Percentiles rank a stretch among this genome's conserved stretches.
phyloP scores from a whole-genome alignment of 495 filamentous ascomycete genomes.

The Astrothelium macrocarpum region DNA sequence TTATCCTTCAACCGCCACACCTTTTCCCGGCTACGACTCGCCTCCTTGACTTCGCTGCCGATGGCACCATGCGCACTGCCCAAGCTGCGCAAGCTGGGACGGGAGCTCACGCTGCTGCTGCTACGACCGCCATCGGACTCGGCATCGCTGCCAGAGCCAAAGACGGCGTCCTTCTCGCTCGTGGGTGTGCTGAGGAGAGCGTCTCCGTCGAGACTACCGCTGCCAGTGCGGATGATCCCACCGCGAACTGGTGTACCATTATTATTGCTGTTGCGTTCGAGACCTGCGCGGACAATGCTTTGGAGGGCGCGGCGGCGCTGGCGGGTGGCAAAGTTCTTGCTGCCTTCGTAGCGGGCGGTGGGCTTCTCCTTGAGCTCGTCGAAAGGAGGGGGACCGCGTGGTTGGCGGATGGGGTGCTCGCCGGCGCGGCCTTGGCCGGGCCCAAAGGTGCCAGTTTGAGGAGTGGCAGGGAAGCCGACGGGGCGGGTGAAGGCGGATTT shows the following conservation, averaged over 20 bases:
- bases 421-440: slow-evolving; percentile 87
- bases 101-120: slow-evolving; percentile 18
- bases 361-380: slow-evolving; percentile 88
- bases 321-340: slow-evolving; percentile 95
- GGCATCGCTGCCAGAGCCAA: slow-evolving; percentile 17
- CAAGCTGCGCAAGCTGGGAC: slow-evolving; percentile 13
- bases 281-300: slow-evolving; percentile 81
- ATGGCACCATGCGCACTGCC: slow-evolving; percentile 21
- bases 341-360: slow-evolving; percentile 88
- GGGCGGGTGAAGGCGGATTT: slow-evolving; percentile 48
- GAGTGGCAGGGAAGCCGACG: slow-evolving; percentile 66
- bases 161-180: slow-evolving; percentile 14
- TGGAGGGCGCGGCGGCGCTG: slow-evolving; percentile 86
- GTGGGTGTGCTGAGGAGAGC: slow-evolving; percentile 14
- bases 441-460: slow-evolving; percentile 78
- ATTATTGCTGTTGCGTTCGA: slow-evolving; percentile 47
- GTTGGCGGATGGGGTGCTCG: slow-evolving; percentile 89
- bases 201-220: slow-evolving; percentile 19
- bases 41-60: slow-evolving; percentile 22
- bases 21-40: not conserved
- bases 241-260: not conserved
- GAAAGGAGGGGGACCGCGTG: slow-evolving; percentile 80
- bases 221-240: slow-evolving; percentile 15
- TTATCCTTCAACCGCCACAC: slow-evolving; percentile 2
- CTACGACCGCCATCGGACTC: slow-evolving; percentile 21